Conservation (phyloP, 2,329 filamentous ascomycete species). For the Diaporthe citriasiana region DNA sequence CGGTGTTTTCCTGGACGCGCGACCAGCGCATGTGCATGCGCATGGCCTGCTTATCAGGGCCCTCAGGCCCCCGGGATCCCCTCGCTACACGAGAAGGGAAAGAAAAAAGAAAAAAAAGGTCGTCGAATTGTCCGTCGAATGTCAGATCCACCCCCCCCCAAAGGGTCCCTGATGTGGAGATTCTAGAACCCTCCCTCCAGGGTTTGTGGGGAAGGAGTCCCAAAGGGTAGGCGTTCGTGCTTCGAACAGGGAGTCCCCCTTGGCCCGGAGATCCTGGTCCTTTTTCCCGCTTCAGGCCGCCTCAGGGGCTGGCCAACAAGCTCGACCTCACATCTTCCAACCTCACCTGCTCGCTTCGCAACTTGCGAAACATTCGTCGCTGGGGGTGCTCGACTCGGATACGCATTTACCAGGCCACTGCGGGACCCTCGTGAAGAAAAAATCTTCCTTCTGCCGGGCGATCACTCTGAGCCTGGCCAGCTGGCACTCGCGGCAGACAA, state of each 20-base stretch:
- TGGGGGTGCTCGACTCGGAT: neutral
- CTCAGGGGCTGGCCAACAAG: conserved; percentile 21
- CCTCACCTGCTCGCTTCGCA: conserved; percentile 29
- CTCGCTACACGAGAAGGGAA: conserved; percentile 21
- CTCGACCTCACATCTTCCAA: conserved; percentile 20
- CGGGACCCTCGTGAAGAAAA: conserved; percentile 11
- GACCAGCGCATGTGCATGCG: neutral
- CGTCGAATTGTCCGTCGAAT: conserved; percentile 35
- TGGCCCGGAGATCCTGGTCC: conserved; percentile 16
- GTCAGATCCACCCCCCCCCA: conserved; percentile 34
- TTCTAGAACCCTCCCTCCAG: conserved; percentile 36
- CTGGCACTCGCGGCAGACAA: conserved; percentile 11
- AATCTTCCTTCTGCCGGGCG: neutral
- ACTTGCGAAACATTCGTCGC: conserved; percentile 20
- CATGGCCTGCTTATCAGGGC: conserved; percentile 9
- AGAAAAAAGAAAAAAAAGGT: neutral
- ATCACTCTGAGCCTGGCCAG: neutral
- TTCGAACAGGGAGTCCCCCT: conserved; percentile 17
- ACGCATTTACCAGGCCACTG: conserved; percentile 2
- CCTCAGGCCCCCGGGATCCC: conserved; percentile 33
- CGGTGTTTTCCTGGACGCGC: conserved; percentile 7
- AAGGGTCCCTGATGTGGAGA: conserved; percentile 36
- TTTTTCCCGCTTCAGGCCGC: conserved; percentile 18
- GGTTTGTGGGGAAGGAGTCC: conserved; percentile 35
- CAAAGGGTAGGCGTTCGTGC: conserved; percentile 24